A percentile compares a stretch with the other conserved stretches of the same genome.
phyloP scores from a whole-genome alignment of 75 land plant genomes.

The Ceratopteris richardii region DNA sequence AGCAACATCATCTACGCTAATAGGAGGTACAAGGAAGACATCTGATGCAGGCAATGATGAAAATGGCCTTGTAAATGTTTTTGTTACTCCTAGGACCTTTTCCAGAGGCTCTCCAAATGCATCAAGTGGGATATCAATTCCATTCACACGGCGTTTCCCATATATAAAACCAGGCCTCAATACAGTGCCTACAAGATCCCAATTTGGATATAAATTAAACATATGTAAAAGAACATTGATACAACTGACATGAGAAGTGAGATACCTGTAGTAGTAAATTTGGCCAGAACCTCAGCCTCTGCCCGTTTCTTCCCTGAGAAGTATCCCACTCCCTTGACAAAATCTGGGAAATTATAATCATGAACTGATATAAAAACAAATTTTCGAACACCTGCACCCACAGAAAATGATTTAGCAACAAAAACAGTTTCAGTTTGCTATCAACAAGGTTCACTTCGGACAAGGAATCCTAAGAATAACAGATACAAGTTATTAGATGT shows the following conservation, averaged over 20 bases:
- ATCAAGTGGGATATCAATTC: conserved; percentile 82
- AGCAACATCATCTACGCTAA: conserved; percentile 92
- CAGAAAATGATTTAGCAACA: neutral
- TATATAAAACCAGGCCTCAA: conserved; percentile 93
- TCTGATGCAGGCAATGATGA: conserved; percentile 88
- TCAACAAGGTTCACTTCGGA: too few species aligned
- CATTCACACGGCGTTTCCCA: conserved; percentile 75
- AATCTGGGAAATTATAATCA: conserved; percentile 90
- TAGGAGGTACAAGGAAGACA: conserved; percentile 75
- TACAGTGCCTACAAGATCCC: conserved; percentile 54
- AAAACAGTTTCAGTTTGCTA: neutral
- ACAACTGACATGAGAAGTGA: too few species aligned
- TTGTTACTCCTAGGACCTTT: conserved; percentile 50
- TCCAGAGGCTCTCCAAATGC: conserved; percentile 78
- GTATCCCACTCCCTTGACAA: conserved; percentile 64
- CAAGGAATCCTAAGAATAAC: neutral
- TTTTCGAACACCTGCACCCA: conserved; percentile 68
- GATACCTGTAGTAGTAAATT: conserved; percentile 71
- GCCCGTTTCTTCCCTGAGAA: conserved; percentile 91
- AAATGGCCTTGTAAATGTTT: conserved; percentile 55
- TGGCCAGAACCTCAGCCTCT: conserved; percentile 79
- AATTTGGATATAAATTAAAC: neutral
- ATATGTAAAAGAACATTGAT: neutral
- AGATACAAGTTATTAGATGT: too few species aligned
- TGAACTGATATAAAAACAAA: conserved; percentile 91